A percentile compares a stretch with the other conserved stretches of the same genome.
Conservation (phyloP, 2,329 filamentous ascomycete species). For the Hirsutella thompsonii region DNA sequence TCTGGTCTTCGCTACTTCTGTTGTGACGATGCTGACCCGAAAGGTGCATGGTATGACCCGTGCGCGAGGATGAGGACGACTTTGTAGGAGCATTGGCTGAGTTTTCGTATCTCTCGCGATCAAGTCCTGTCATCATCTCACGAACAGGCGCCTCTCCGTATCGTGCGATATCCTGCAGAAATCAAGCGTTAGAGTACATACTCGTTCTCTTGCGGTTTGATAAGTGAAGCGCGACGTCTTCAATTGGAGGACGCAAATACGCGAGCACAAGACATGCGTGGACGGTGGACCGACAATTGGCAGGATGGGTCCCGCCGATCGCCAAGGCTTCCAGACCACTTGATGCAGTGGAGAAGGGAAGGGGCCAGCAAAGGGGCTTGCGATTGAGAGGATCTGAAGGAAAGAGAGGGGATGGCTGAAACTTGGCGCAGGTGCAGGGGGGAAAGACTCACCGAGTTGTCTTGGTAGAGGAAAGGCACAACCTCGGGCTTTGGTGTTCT, state of each 20-base stretch:
- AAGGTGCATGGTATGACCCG: conserved; percentile 48
- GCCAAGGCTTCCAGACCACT: neutral
- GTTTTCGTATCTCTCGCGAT: conserved; percentile 52
- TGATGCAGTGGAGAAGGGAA: neutral
- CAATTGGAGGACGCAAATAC: neutral
- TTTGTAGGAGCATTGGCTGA: conserved; percentile 36
- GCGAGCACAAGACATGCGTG: neutral
- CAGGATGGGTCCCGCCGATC: neutral
- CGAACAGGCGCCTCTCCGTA: conserved; percentile 70
- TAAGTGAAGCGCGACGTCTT: neutral
- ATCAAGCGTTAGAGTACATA: neutral
- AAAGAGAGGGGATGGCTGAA: conserved; percentile 9
- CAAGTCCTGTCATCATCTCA: conserved; percentile 53
- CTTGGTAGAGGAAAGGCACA: conserved; percentile 94
- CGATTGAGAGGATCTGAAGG: no score
- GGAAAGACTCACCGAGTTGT: conserved; percentile 49
- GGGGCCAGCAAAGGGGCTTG: neutral
- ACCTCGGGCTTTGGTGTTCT: conserved; percentile 85
- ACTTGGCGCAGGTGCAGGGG: neutral
- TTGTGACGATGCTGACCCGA: conserved; percentile 55
- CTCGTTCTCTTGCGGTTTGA: neutral
- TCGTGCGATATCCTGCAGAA: conserved; percentile 53
- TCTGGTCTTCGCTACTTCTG: conserved; percentile 53
- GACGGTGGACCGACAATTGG: neutral
- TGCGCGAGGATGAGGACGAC: conserved; percentile 50